phyloP scores from a whole-genome alignment of 225 moss, liverwort and hornwort genomes.

The Physcomitrellopsis africana region DNA sequence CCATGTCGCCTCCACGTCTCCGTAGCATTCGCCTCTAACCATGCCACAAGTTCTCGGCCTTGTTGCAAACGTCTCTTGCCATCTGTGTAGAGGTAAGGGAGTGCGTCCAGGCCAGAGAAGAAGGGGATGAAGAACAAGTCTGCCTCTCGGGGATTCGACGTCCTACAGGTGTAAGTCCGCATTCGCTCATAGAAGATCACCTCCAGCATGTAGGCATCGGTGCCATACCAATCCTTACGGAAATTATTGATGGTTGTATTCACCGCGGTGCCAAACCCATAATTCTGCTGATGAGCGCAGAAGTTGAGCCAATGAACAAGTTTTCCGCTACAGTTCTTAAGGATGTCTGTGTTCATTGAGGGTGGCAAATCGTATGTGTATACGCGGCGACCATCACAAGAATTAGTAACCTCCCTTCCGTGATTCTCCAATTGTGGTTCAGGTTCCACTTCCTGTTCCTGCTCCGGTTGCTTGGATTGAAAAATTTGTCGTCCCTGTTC shows the following conservation, averaged over 20 bases:
- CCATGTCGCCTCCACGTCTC: constrained; percentile 48
- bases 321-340: constrained; percentile 54
- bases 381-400: constrained; percentile 65
- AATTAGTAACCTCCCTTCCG: too few species aligned
- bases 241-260: constrained; percentile 25
- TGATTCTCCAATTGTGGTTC: too few species aligned
- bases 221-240: constrained; percentile 63
- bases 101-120: constrained; percentile 64
- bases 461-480: too few species aligned
- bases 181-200: constrained; percentile 70
- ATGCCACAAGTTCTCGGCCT: constrained; percentile 45
- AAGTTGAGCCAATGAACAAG: constrained; percentile 69
- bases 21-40: constrained; percentile 51
- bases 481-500: too few species aligned
- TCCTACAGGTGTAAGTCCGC: constrained; percentile 53
- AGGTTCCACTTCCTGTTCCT: too few species aligned
- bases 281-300: constrained; percentile 61
- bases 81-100: constrained; percentile 53
- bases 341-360: constrained; percentile 60
- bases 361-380: constrained; percentile 75
- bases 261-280: constrained; percentile 47
- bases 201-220: constrained; percentile 81
- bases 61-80: background rate
- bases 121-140: constrained; percentile 76
- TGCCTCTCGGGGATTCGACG: constrained; percentile 37